Conservation (phyloP, 768 basidiomycete species). For the Steccherinum ochraceum region DNA sequence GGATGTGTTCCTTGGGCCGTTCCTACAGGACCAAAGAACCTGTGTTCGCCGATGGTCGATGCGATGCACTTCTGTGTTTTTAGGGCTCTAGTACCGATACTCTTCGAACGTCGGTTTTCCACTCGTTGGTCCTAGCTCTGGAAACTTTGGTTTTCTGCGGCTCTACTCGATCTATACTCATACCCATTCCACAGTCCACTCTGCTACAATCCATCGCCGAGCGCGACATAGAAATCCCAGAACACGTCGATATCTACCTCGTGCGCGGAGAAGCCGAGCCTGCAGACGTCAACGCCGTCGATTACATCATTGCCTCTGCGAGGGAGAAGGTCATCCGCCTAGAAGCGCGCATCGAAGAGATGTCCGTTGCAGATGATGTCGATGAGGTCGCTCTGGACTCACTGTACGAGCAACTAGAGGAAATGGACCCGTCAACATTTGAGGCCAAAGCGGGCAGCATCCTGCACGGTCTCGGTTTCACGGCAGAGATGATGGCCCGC, state of each 20-base stretch:
- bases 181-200: conserved; percentile 67
- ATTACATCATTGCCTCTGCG: conserved; percentile 93
- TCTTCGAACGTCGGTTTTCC: too few relatives aligned
- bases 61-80: too few relatives aligned
- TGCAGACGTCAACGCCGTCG: conserved; percentile 90
- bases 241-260: conserved; percentile 96
- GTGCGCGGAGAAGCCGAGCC: conserved; percentile 96
- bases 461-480: conserved; percentile 95
- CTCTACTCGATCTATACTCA: too few relatives aligned
- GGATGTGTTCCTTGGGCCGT: too few relatives aligned
- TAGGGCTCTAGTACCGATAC: too few relatives aligned
- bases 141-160: too few relatives aligned
- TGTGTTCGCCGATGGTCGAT: too few relatives aligned
- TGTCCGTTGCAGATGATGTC: conserved; percentile 82
- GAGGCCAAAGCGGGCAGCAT: conserved; percentile 95
- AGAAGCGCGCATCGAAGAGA: conserved; percentile 90
- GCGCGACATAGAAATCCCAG: conserved; percentile 90
- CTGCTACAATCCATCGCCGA: conserved; percentile 94
- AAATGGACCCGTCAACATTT: conserved; percentile 92
- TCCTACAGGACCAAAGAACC: too few relatives aligned
- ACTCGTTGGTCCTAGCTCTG: too few relatives aligned
- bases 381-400: conserved; percentile 85
- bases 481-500: conserved; percentile 86
- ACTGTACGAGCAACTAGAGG: conserved; percentile 94
- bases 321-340: conserved; percentile 89